Evolutionary conservation across 2,329 filamentous ascomycete species (phyloP), one percentile per base, ranked within the genome.

Genomic region (Paraconiothyrium brasiliense): DNA sequence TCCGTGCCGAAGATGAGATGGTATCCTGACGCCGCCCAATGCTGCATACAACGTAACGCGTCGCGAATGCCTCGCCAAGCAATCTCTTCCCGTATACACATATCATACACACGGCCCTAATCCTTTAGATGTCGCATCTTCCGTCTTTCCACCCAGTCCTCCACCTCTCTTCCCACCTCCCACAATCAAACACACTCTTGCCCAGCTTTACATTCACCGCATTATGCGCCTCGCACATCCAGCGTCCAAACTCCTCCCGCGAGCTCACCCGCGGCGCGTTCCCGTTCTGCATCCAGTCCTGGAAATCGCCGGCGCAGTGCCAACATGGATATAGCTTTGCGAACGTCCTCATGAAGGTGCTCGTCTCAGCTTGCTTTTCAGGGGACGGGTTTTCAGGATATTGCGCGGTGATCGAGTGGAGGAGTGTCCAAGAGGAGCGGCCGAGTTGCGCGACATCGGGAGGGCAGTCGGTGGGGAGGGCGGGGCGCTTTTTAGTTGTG

Each of bases 301-400:
- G 90, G 78, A 99, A 97, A 76, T 98, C 94, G 63, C 94, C 91
- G 37, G 94, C 95, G 79, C 95, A 99, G 3, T 91, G 87, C 93
- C 94, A 97, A 83, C 95, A 99, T 4, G 95, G 95, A 75, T 99
- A 99, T 22, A 98, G 80, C 68, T 90, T 91, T 30, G 92, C 89
- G 77, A 99, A 97, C 2, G 93, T 84, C 27, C 83, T 82, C 70
- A 99, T 85, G 80, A 99, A 98, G 55, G 87, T 85, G 59, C 84
- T 84, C 69, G 96, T 90, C 70, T 97, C 91, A 34, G 82, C 81
- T 76, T 97, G 93, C 70, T 97, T 87, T 10, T 83, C 78, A 0
- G 83, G 78, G 0, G 89, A 87, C 0, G 95, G 93, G 8, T 76
- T 79, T 8, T 85, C 83, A 0, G 95, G 95, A 78, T 98, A 99